Percentiles rank a stretch among this genome's conserved stretches.
These are phyloP conservation scores for Phyllosticta citrichinensis DNA, from an alignment of 2,329 filamentous ascomycete species.

Conservation along the genomic window DNA sequence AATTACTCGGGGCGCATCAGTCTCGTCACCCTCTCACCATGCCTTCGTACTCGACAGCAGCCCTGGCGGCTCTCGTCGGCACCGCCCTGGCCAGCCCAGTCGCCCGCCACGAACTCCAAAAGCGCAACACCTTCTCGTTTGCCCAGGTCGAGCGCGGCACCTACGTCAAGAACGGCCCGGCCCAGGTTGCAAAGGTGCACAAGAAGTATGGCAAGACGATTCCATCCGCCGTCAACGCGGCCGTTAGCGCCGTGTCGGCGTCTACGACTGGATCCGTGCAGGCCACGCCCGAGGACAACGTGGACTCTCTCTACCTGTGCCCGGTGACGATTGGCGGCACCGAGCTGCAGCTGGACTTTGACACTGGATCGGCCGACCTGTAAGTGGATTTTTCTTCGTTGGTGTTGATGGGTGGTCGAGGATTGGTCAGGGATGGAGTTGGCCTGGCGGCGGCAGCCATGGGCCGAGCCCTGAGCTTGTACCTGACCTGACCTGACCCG, in stretches of 20 bases:
- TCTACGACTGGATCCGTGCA: conserved; percentile 27
- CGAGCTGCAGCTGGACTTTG: conserved; percentile 56
- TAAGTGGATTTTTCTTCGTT: conserved; percentile 26
- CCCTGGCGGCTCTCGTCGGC: conserved; percentile 21
- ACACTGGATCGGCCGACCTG: conserved; percentile 62
- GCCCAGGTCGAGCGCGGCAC: conserved; percentile 21
- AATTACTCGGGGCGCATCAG: conserved; percentile 10
- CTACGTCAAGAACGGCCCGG: conserved; percentile 29
- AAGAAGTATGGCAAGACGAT: conserved; percentile 28
- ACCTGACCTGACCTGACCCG: not conserved
- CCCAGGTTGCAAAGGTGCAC: conserved; percentile 29
- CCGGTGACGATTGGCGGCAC: conserved; percentile 56
- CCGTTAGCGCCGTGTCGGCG: conserved; percentile 19
- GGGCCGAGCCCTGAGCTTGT: not conserved
- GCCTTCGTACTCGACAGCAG: conserved; percentile 25
- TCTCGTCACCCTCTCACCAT: conserved; percentile 16
- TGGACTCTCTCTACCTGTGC: conserved; percentile 30
- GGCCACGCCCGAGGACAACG: conserved; percentile 31
- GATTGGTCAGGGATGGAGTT: not conserved
- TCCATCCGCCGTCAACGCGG: conserved; percentile 19
- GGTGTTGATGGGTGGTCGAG: not conserved
- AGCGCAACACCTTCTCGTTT: conserved; percentile 23
- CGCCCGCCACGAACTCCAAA: conserved; percentile 19
- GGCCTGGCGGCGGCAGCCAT: not conserved
- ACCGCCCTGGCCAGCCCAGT: conserved; percentile 21